phyloP scores from a whole-genome alignment of 73 alveolate species.

The Stentor roeselii region DNA sequence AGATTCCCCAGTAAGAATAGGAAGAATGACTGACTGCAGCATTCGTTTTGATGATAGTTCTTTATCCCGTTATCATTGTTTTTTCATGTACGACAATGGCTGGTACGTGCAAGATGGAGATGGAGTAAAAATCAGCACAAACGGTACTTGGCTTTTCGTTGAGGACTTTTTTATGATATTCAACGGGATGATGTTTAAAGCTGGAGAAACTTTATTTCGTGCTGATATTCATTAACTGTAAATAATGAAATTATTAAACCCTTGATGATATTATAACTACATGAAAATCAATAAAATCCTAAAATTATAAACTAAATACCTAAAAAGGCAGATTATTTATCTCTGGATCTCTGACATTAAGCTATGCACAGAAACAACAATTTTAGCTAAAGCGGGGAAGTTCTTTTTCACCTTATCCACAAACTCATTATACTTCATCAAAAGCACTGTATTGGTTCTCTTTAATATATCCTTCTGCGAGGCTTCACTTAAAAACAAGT shows the following conservation, averaged over 20 bases:
- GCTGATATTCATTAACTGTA: too few relatives aligned
- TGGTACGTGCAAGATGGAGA: conserved; percentile 70
- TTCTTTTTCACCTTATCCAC: conserved; percentile 7
- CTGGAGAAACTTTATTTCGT: conserved; percentile 56
- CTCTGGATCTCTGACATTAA: conserved; percentile 17
- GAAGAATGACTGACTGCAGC: conserved; percentile 52
- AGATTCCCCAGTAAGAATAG: conserved; percentile 37
- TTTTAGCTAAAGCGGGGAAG: background rate
- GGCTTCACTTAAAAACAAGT: background rate
- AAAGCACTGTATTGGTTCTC: conserved; percentile 6
- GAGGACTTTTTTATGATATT: conserved; percentile 43
- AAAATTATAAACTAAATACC: too few relatives aligned
- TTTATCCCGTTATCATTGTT: conserved; percentile 53
- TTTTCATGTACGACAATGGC: conserved; percentile 33
- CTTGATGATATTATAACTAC: too few relatives aligned
- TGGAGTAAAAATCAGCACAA: conserved; percentile 60
- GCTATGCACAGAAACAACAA: background rate
- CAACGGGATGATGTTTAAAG: conserved; percentile 56
- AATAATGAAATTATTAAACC: too few relatives aligned
- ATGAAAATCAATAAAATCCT: too few relatives aligned
- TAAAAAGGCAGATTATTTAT: too few relatives aligned
- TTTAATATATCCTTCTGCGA: conserved; percentile 19
- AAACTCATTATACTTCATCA: conserved; percentile 11
- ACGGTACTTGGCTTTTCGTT: conserved; percentile 76
- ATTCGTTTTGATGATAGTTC: conserved; percentile 52